Percentiles rank a stretch among this genome's conserved stretches.
Conservation (phyloP, 768 basidiomycete genomes). For the Phaeolepiota aurea region DNA sequence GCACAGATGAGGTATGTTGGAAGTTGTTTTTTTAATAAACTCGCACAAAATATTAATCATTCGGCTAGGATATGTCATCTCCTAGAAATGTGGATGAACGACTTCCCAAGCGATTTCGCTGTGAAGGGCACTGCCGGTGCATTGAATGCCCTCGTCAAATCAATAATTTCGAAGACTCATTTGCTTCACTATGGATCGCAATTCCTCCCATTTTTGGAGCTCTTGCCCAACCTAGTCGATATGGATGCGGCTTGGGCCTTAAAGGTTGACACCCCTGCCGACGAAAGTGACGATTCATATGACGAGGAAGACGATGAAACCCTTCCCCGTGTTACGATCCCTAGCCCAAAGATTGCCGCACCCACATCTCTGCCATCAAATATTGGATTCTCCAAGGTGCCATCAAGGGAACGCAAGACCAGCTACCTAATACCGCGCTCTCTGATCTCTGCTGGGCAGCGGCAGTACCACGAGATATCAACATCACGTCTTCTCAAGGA, state of each 20-base stretch:
- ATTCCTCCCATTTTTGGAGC: constrained; percentile 72
- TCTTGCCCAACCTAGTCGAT: constrained; percentile 55
- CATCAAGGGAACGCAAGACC: constrained; percentile 55
- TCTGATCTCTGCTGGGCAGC: constrained; percentile 14
- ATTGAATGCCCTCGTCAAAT: constrained; percentile 67
- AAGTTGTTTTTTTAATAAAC: constrained; percentile 1
- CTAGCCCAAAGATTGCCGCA: constrained; percentile 8
- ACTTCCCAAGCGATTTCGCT: constrained; percentile 75
- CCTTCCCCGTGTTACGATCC: constrained; percentile 18
- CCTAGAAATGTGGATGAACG: constrained; percentile 68
- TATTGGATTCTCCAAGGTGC: constrained; percentile 9
- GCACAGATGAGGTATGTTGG: constrained; percentile 72
- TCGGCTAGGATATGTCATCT: constrained; percentile 65
- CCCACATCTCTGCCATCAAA: constrained; percentile 14
- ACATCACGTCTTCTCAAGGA: constrained; percentile 57
- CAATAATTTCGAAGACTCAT: constrained; percentile 71
- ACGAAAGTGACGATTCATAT: constrained; percentile 58
- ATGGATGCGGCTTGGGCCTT: constrained; percentile 70
- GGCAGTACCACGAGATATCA: constrained; percentile 10
- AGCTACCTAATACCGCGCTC: constrained; percentile 54
- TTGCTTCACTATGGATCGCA: constrained; percentile 81
- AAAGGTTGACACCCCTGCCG: constrained; percentile 46
- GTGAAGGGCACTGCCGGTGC: constrained; percentile 69
- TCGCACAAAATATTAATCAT: constrained; percentile 4
- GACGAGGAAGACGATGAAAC: constrained; percentile 51